Base-by-base conservation (phyloP, 331 rosid genomes). In the Telfairia occidentalis region DNA sequence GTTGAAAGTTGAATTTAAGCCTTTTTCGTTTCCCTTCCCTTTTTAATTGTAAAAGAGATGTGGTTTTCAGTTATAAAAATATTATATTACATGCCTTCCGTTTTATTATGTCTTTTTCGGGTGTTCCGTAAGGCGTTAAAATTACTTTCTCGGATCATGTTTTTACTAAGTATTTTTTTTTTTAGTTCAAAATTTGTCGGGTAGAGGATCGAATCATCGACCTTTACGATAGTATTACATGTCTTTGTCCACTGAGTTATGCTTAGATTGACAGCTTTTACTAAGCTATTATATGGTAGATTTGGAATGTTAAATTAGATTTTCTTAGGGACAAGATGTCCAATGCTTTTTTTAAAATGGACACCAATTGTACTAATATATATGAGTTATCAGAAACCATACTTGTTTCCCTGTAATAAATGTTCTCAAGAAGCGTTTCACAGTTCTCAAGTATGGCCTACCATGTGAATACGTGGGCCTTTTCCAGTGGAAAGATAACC, bases 61-160 rank as follows among this genome's bases (percentile, higher is more conserved):
- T 42, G 77, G 34, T 32, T 11, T 34, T 54, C 52, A 34, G 77
- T 54, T 53, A 73, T 32, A 54, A 74, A 74, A n/a, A 73, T 19
- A 74, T 34, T 15, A 73, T 52, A 54, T 74, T 37, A 7, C 48
- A 55, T 35, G 32, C 11, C 26, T 32, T 72, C 45, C 63, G 46
- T 4, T 49, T 13, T 74, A 37, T 29, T 30, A 7, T 29, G 9
- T n/a, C 38, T 48, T 71, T 43, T 48, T 48, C 24, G 24, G 18
- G 9, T 4, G 49, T 37, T 38, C 72, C 26, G 11, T 54, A 54
- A 19, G 11, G 23, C 21, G 30, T 54, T 54, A 1, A 54, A 21
- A 9, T 54, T 54, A 54, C 35, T 57, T 57, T 57, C 42, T 60
- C 67, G 8, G 53, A 43, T 24, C 55, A 43, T 3, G 43, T 53